These are phyloP conservation scores for Nakazawaea wickerhamii DNA, from an alignment of 805 yeast genomes.

Conservation along the genomic window DNA sequence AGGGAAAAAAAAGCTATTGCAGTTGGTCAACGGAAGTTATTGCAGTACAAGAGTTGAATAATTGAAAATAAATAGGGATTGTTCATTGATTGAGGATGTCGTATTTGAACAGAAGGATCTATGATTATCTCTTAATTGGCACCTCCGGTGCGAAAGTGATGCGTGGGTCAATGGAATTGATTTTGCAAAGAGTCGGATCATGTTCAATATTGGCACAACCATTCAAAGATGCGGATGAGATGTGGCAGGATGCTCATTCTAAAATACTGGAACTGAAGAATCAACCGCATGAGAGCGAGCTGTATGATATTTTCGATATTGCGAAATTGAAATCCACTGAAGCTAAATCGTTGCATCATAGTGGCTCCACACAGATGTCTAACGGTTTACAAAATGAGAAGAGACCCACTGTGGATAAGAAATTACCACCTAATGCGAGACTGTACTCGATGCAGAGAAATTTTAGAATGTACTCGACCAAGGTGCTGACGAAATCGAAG, in stretches of 20 bases:
- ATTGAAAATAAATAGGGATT: too few species aligned
- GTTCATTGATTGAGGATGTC: not conserved
- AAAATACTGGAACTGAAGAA: constrained; percentile 21
- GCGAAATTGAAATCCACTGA: constrained; percentile 28
- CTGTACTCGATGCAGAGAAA: constrained; percentile 14
- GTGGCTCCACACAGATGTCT: constrained; percentile 3
- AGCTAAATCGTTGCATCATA: constrained; percentile 12
- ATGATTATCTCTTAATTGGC: constrained; percentile 21
- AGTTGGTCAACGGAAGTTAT: not conserved
- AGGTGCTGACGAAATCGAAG: not conserved
- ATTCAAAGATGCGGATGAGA: constrained; percentile 15
- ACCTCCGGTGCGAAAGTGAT: constrained; percentile 24
- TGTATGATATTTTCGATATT: constrained; percentile 26
- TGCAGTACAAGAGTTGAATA: too few species aligned
- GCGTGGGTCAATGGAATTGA: constrained; percentile 17
- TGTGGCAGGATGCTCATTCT: constrained; percentile 22
- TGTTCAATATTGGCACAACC: constrained; percentile 16
- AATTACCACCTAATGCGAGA: constrained; percentile 1
- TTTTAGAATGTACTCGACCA: constrained; percentile 19
- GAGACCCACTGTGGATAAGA: constrained; percentile 18
- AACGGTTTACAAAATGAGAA: constrained; percentile 16
- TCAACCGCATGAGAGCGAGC: constrained; percentile 11
- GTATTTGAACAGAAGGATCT: constrained; percentile 13
- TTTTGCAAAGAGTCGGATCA: constrained; percentile 13
- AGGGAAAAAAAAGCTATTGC: not conserved